Conservation (phyloP, 495 filamentous ascomycete genomes). For the Podospora pseudocomata region DNA sequence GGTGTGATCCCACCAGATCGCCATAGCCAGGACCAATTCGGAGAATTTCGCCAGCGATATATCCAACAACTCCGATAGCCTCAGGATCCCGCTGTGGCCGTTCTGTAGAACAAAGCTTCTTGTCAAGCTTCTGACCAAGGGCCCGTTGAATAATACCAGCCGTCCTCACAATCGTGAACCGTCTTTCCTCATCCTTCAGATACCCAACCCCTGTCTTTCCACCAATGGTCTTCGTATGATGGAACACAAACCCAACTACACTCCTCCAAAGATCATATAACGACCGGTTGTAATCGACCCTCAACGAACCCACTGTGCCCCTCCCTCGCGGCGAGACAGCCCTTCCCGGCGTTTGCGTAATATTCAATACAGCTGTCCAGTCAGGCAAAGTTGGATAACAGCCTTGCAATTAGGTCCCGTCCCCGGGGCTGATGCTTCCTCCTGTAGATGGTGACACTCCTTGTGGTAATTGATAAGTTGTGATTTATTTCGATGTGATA, state of each 20-base stretch:
- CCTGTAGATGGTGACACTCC: no score
- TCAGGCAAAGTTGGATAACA: no score
- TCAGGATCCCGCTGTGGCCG: not conserved
- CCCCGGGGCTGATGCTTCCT: no score
- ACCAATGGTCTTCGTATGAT: not conserved
- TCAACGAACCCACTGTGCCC: slow-evolving; percentile 4
- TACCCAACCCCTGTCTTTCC: not conserved
- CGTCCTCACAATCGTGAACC: slow-evolving; percentile 15
- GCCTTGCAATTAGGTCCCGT: no score
- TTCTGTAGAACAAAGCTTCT: slow-evolving; percentile 10
- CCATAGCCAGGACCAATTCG: slow-evolving; percentile 8
- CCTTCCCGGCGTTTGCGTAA: not conserved
- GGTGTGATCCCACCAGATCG: slow-evolving; percentile 16
- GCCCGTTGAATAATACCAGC: slow-evolving; percentile 14
- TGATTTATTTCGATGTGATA: no score
- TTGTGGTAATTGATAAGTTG: no score
- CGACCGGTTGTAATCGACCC: slow-evolving; percentile 19
- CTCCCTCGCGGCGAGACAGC: not conserved
- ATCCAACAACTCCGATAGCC: not conserved
- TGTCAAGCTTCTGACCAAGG: slow-evolving; percentile 2
- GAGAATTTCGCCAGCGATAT: not conserved
- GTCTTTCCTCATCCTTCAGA: slow-evolving; percentile 7
- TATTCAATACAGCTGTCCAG: not conserved
- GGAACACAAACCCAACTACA: slow-evolving; percentile 12
- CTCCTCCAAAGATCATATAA: slow-evolving; percentile 27